Evolutionary conservation across 352 stramenopile genomes (phyloP).

Genomic region (Phytopythium aichiense): DNA sequence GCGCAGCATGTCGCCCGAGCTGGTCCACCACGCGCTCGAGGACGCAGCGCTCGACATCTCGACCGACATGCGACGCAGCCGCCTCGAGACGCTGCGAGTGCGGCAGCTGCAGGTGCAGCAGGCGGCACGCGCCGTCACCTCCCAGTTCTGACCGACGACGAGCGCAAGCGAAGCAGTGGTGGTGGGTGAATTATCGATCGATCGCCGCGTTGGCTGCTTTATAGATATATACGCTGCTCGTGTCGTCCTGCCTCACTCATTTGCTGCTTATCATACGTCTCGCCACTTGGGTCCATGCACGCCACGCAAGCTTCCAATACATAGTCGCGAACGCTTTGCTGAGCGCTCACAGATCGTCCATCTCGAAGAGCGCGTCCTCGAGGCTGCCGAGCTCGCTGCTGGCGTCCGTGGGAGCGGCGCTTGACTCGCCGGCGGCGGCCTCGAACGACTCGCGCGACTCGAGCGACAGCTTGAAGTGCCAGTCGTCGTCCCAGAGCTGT

Average conservation of each 20-base stretch:
- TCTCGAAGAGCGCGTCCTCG: slow-evolving; percentile 42
- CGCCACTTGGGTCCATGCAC: not conserved
- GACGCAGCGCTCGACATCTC: slow-evolving; percentile 23
- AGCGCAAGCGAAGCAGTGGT: no score
- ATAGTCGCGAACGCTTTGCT: not conserved
- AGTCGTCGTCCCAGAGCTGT: slow-evolving; percentile 57
- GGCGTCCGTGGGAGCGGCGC: slow-evolving; percentile 28
- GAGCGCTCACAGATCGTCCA: slow-evolving; percentile 50
- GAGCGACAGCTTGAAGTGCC: slow-evolving; percentile 72
- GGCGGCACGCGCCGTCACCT: slow-evolving; percentile 5
- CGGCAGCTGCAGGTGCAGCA: slow-evolving; percentile 28
- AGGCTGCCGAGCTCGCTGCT: slow-evolving; percentile 28
- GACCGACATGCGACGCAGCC: slow-evolving; percentile 25
- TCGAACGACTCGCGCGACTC: slow-evolving; percentile 65
- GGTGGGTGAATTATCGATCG: no score
- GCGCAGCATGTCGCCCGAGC: slow-evolving; percentile 9
- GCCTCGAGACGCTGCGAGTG: slow-evolving; percentile 19
- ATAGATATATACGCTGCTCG: slow-evolving; percentile 1
- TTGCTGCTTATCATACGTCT: not conserved
- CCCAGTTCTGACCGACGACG: not conserved
- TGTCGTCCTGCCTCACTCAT: not conserved
- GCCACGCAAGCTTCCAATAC: not conserved
- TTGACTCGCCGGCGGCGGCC: slow-evolving; percentile 9
- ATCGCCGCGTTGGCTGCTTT: not conserved
- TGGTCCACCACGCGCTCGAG: slow-evolving; percentile 22